These are phyloP conservation scores for Tricholoma flavovirens DNA, from an alignment of 768 basidiomycete genomes.

Conservation along the genomic window DNA sequence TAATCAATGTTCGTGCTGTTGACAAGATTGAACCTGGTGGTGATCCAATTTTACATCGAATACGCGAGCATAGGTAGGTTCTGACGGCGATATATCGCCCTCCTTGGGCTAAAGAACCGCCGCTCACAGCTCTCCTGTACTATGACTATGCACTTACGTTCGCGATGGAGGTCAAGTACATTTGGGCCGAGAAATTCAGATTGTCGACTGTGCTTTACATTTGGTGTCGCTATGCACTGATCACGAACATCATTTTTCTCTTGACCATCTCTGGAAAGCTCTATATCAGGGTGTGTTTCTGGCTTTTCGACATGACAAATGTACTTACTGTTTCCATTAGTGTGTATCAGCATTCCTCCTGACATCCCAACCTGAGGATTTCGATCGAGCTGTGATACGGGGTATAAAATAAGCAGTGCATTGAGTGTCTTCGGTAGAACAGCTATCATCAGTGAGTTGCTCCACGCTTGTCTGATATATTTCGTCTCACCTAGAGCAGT, in stretches of 20 bases:
- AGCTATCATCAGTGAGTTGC: slow-evolving; percentile 20
- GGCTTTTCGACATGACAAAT: not conserved
- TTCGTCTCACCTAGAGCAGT: not conserved
- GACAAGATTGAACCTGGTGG: too few species aligned
- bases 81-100: not conserved
- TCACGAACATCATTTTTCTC: slow-evolving; percentile 23
- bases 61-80: slow-evolving; percentile 12
- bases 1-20: too few species aligned
- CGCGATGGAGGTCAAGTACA: slow-evolving; percentile 17
- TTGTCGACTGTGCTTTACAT: slow-evolving; percentile 23
- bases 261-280: slow-evolving; percentile 18
- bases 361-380: not conserved
- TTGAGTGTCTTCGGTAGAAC: slow-evolving; percentile 25
- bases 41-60: slow-evolving; percentile 12
- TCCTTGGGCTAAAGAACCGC: not conserved
- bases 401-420: slow-evolving; percentile 22
- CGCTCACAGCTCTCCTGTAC: slow-evolving; percentile 17
- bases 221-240: slow-evolving; percentile 23
- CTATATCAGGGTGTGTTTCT: not conserved
- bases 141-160: slow-evolving; percentile 25
- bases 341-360: not conserved
- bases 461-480: not conserved
- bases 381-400: slow-evolving; percentile 18
- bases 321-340: not conserved
- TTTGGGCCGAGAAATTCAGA: slow-evolving; percentile 22